Base-by-base conservation (phyloP, 1,284 basidiomycete genomes). In the Polyporus tsugae region DNA sequence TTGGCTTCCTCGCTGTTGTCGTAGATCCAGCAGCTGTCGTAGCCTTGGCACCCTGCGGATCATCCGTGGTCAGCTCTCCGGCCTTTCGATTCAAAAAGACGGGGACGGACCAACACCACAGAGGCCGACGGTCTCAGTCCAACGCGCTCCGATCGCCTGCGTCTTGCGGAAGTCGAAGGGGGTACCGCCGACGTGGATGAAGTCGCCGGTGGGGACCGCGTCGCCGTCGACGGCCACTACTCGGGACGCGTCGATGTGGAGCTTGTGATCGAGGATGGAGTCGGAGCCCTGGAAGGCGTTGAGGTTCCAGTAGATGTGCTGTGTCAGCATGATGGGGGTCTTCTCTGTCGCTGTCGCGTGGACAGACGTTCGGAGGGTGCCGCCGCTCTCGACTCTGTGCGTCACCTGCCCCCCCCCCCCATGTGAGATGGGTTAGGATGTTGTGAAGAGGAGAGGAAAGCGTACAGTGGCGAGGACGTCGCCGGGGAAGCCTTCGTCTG, bases 321-420 rank as follows among this genome's bases (percentile, higher is more conserved):
- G 85, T 2, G 86, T 88, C 17, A 87, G 75, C 86, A 89, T 88
- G 64, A 89, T 86, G 0, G 87, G 88, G 1, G 88, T 89, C 80
- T 84, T 78, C 73, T 85, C 77, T 0, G 85, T 83, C 0, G 86
- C 84, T 5, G 76, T 81, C 0, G 87, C 87, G 60, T 80, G 78
- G 35, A 89, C 78, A 0, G 75, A 78, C 1, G 85, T 86, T 55
- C 81, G 79, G 55, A 87, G 78, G 6, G 82, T 78, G 7, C 84
- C 85, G 1, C 84, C 84, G 58, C 84, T 82, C 55, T 78, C 78
- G 2, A 89, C 85, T 0, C 81, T 78, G 73, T 89, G 86, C 0
- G 84, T 87, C 0, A 84, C 84, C 85, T 88, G 63, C 29, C n/a
- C n/a, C n/a, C n/a, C n/a, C n/a, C n/a, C 35, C 15, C 44, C 19